phyloP scores from a whole-genome alignment of 352 stramenopile genomes.

The Pythium volutum region DNA sequence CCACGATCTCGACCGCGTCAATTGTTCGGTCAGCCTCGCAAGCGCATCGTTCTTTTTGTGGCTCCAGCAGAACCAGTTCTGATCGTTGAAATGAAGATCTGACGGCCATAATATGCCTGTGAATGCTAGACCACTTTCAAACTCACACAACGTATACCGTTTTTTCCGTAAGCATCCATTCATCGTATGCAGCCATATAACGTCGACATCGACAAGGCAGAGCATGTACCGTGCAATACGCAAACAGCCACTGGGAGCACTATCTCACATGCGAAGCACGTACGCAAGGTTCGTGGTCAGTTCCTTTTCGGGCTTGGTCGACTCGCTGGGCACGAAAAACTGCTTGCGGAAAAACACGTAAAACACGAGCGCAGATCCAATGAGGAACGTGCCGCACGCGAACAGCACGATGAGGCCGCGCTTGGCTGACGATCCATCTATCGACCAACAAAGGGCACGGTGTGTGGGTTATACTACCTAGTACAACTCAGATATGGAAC shows the following conservation, averaged over 20 bases:
- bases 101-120: background rate
- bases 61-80: conserved; percentile 63
- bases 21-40: conserved; percentile 78
- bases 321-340: conserved; percentile 31
- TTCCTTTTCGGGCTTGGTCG: conserved; percentile 52
- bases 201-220: no score
- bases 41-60: conserved; percentile 85
- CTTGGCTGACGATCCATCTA: conserved; percentile 17
- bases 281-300: conserved; percentile 49
- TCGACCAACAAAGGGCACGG: background rate
- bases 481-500: background rate
- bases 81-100: background rate
- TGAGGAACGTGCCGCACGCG: conserved; percentile 43
- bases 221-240: no score
- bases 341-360: conserved; percentile 42
- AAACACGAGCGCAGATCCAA: conserved; percentile 35
- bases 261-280: conserved; percentile 35
- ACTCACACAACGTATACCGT: background rate
- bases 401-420: conserved; percentile 37
- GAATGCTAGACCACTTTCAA: conserved; percentile 8
- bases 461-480: background rate
- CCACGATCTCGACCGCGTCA: conserved; percentile 87
- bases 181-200: no score
- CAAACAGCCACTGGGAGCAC: no score
- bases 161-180: background rate